Percentiles rank a stretch among this genome's conserved stretches.
Conservation (phyloP, 495 filamentous ascomycete genomes). For the Hypoxylon intermedium region DNA sequence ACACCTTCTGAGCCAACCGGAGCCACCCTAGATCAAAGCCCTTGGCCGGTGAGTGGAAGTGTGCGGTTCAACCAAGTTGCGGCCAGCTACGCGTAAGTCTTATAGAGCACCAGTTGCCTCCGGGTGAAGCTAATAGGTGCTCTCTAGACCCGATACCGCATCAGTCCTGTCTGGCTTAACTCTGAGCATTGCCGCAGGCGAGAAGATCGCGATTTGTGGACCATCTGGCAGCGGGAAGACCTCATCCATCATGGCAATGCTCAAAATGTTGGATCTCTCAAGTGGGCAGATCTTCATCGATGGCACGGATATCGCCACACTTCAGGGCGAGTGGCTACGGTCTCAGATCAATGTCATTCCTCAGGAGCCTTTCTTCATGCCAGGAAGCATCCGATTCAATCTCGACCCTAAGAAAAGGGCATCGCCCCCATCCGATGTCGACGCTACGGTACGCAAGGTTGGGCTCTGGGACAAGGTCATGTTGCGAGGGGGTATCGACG, state of each 20-base stretch:
- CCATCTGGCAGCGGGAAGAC: conserved; percentile 53
- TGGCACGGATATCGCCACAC: conserved; percentile 45
- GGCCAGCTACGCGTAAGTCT: no score
- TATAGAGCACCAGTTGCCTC: no score
- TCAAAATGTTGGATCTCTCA: conserved; percentile 47
- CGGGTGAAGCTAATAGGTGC: no score
- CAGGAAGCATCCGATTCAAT: conserved; percentile 53
- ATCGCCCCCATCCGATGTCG: conserved; percentile 41
- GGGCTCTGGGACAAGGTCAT: conserved; percentile 47
- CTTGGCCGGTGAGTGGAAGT: no score
- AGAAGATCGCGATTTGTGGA: conserved; percentile 56
- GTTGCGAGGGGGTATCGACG: conserved; percentile 47
- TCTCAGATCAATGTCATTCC: conserved; percentile 50
- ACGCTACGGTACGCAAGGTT: conserved; percentile 43
- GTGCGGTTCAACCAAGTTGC: no score
- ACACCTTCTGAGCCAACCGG: no score
- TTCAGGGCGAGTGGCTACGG: conserved; percentile 34
- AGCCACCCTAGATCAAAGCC: no score
- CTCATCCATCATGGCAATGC: conserved; percentile 23
- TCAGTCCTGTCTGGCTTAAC: conserved; percentile 15
- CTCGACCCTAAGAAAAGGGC: conserved; percentile 47
- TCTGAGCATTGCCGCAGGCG: conserved; percentile 40
- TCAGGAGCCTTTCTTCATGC: conserved; percentile 53
- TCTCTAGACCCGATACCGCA: conserved; percentile 9
- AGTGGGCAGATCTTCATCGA: conserved; percentile 49